Percentiles rank a stretch among this genome's conserved stretches.
Evolutionary conservation across 441 rosid species (phyloP).

Genomic region (Erodium chrysanthum): DNA sequence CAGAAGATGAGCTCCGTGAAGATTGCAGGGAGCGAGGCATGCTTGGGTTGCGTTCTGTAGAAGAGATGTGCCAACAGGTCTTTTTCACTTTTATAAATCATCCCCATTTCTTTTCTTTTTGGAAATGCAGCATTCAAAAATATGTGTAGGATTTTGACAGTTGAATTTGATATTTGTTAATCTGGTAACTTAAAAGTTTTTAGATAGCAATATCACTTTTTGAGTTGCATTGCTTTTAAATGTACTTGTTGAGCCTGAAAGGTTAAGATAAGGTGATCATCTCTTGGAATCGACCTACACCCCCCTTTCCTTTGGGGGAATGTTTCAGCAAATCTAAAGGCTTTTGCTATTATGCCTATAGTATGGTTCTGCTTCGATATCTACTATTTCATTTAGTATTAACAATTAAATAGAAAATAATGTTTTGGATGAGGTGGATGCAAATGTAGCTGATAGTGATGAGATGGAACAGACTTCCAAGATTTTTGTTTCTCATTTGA

Average conservation of each 20-base stretch:
- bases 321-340: too few relatives aligned
- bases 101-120: slow-evolving; percentile 7
- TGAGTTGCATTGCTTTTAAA: not conserved
- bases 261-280: not conserved
- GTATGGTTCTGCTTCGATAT: not conserved
- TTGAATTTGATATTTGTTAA: not conserved
- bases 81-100: not conserved
- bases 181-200: not conserved
- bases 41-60: slow-evolving; percentile 20
- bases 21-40: slow-evolving; percentile 23
- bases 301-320: too few relatives aligned
- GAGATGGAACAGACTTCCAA: not conserved
- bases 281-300: too few relatives aligned
- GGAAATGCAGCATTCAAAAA: not conserved
- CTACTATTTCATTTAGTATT: not conserved
- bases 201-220: not conserved
- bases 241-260: not conserved
- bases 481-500: not conserved
- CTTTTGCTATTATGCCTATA: too few relatives aligned
- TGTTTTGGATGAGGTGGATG: not conserved
- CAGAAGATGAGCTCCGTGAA: slow-evolving; percentile 21
- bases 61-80: slow-evolving; percentile 21
- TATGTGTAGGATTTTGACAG: not conserved
- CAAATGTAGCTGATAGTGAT: not conserved
- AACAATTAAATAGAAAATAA: not conserved